Conservation (phyloP, 2,329 filamentous ascomycete genomes). For the Neofusicoccum umdonicola region DNA sequence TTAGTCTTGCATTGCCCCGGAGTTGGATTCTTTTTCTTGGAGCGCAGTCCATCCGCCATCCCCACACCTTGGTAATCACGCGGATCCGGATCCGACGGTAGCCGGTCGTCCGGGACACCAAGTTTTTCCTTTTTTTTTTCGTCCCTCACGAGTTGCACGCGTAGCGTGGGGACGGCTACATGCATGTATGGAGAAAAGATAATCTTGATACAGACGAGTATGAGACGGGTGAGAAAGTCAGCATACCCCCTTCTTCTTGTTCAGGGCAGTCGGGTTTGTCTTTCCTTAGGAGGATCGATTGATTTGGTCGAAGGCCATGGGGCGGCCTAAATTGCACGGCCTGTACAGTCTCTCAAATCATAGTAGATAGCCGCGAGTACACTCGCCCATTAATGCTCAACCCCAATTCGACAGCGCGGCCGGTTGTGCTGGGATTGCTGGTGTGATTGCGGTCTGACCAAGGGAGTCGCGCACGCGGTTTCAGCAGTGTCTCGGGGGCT, state of each 20-base stretch:
- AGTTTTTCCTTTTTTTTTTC: background rate
- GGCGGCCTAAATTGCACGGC: background rate
- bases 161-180: background rate
- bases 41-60: background rate
- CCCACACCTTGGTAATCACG: background rate
- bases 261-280: background rate
- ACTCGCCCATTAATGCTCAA: slow-evolving; percentile 3
- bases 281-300: background rate
- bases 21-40: slow-evolving; percentile 7
- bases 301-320: background rate
- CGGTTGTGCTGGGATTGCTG: background rate
- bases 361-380: slow-evolving; percentile 2
- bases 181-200: background rate
- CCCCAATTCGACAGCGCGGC: background rate
- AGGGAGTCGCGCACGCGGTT: slow-evolving; percentile 7
- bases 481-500: slow-evolving; percentile 1
- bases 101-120: background rate
- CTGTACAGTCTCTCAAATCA: slow-evolving; percentile 1
- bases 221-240: background rate
- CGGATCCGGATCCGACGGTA: background rate
- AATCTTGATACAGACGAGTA: background rate
- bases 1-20: slow-evolving; percentile 15
- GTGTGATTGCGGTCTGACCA: background rate
- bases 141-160: slow-evolving; percentile 4
- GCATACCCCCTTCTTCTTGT: background rate